Base-by-base conservation (phyloP, 2,329 filamentous ascomycete species). In the Cryphonectria carpinicola region DNA sequence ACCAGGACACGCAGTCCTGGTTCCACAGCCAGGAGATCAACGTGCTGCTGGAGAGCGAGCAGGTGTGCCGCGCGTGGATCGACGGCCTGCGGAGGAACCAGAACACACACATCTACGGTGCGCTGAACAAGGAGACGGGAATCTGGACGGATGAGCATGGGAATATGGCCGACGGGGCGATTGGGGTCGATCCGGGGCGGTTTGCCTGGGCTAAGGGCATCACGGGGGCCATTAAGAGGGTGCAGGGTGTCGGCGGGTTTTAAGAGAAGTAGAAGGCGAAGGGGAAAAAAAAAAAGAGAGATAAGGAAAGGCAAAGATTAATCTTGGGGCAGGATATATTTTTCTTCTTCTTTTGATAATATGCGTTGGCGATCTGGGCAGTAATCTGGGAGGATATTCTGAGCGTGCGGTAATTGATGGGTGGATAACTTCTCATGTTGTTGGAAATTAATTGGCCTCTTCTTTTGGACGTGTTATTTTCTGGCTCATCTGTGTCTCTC, bases 1-100 rank as follows among this genome's bases (percentile, higher is more conserved):
- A 95, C 76, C 90, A 94, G 78, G 93, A 95, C 75, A 94, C 92
- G 1, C 93, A 95, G 79, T 89, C 86, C 28, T 95, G 92, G 89
- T 94, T 86, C 74, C 92, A 95, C 76, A 90, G 87, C 68, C 92
- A 94, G 78, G 93, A 95, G 78, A 86, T 92, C 68, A 95, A 95
- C 74, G 79, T 95, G 35, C 88, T 95, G 86, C 80, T 94, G 7
- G 92, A 95, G 73, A 90, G 87, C 28, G 75, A 79, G 0, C 78
- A 83, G 1, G 81, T 94, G 0, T 94, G 92, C 74, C 77, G 77
- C 41, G 83, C 82, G 46, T 93, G 91, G 91, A 83, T 88, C 28
- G 87, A 89, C 22, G 88, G 75, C 1, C 54, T 81, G 67, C 68
- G 75, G 28, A 73, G 79, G 69, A 92, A 92, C 77, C 89, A 92